Evolutionary conservation across 1,139 yeast genomes (phyloP), one percentile per base, ranked within the genome.

Genomic region (Kurtzmaniella quercitrusa): DNA sequence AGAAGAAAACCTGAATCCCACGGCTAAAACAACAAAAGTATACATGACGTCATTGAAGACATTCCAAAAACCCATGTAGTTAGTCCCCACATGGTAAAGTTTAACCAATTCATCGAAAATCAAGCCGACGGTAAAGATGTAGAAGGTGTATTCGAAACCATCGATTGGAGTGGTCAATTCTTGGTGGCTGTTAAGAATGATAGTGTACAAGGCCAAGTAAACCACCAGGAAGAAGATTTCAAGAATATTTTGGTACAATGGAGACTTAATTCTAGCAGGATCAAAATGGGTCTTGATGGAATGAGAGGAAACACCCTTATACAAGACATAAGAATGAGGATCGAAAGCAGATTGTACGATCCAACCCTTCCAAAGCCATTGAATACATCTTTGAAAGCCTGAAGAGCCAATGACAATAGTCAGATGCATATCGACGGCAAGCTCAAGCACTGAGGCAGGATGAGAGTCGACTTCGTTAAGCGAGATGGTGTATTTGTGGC

Each of bases 351-450:
- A 77, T 61, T 88, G 96, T 38, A 85, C 74, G 47, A 88, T 85
- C 95, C 96, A 88, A 17, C 96, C 96, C 47, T 91, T 69, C 96
- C 96, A 88, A 42, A 88, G 63, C 95, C 96, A 88, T 52, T 83
- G 82, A 56, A 87, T 77, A 65, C 96, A 87, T 45, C 95, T 68
- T 61, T 88, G 96, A 60, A 80, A 88, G 0, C 96, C 96, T 3
- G 84, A 66, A 0, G 94, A 79, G 0, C 88, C 82, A 54, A 88
- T 86, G 16, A 88, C 82, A 16, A 76, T 72, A 12, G 93, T 84
- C 9, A 88, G 80, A 54, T 88, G 96, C 77, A 82, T 79, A 58
- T 88, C 96, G 21, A 87, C 91, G 0, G 96, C 95, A 55, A 88
- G 60, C 57, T 88, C 96, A 51, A 88, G 66, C 0, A 89, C 95